Conservation (phyloP, 306 rosid species). For the Corylus heterophylla region DNA sequence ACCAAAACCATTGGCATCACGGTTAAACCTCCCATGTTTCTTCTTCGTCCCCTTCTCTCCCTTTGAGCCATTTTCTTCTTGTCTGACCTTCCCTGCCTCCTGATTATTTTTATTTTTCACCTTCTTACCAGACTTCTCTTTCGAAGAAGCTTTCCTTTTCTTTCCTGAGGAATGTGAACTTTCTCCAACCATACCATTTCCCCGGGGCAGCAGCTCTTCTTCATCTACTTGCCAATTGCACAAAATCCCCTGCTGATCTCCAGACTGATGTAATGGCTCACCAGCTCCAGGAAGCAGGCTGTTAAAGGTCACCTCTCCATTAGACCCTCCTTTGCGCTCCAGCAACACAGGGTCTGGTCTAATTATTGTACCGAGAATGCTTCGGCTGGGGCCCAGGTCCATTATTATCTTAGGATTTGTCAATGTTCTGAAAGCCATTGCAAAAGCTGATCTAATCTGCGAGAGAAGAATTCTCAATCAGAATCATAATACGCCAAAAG, state of each 20-base stretch:
- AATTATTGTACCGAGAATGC: constrained; percentile 96
- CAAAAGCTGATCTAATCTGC: constrained; percentile 91
- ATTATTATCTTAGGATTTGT: constrained; percentile 69
- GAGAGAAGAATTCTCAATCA: neutral
- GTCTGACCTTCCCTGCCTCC: constrained; percentile 15
- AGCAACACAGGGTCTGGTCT: constrained; percentile 72
- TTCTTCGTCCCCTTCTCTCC: constrained; percentile 41
- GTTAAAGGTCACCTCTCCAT: constrained; percentile 64
- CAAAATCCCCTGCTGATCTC: constrained; percentile 50
- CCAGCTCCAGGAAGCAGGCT: constrained; percentile 97
- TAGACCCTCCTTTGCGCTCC: constrained; percentile 77
- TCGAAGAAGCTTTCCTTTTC: constrained; percentile 54
- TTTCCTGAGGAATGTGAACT: constrained; percentile 45
- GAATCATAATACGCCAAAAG: neutral
- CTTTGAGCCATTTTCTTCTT: constrained; percentile 41
- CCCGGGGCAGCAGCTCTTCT: constrained; percentile 80
- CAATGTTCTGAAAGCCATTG: constrained; percentile 72
- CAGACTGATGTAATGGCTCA: constrained; percentile 51
- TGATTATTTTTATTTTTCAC: constrained; percentile 49
- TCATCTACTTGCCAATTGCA: constrained; percentile 81
- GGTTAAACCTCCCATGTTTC: constrained; percentile 36
- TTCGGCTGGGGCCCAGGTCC: constrained; percentile 65
- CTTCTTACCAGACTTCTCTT: constrained; percentile 54
- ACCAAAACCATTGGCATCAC: constrained; percentile 21
- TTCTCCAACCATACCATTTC: constrained; percentile 30